Percentiles rank a stretch among this genome's conserved stretches.
Evolutionary conservation across 495 filamentous ascomycete species (phyloP).

Genomic region (Platismatia glauca): DNA sequence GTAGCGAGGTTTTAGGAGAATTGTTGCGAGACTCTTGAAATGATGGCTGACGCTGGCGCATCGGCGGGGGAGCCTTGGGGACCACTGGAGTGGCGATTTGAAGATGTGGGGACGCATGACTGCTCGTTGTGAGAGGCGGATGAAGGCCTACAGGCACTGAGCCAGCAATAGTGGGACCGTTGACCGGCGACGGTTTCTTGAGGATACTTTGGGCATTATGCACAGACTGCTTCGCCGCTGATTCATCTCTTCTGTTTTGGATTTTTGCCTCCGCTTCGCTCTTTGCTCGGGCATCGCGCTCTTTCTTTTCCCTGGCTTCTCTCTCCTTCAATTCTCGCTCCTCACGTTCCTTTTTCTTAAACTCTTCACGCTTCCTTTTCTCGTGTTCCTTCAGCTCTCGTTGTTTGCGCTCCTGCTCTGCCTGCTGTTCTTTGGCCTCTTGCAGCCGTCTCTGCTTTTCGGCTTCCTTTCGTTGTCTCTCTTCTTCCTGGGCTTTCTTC

Average conservation of each 20-base stretch:
- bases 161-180: slow-evolving; percentile 37
- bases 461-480: slow-evolving; percentile 66
- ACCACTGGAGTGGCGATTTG: slow-evolving; percentile 69
- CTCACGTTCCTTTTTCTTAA: slow-evolving; percentile 54
- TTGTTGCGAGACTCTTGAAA: slow-evolving; percentile 69
- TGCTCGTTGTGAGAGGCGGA: slow-evolving; percentile 34
- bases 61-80: slow-evolving; percentile 74
- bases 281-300: slow-evolving; percentile 48
- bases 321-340: slow-evolving; percentile 67
- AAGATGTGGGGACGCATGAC: slow-evolving; percentile 68
- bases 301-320: slow-evolving; percentile 50
- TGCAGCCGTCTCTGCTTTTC: slow-evolving; percentile 68
- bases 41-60: slow-evolving; percentile 64
- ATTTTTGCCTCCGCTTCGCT: slow-evolving; percentile 41
- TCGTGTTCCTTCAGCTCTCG: slow-evolving; percentile 66
- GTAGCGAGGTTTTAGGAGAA: slow-evolving; percentile 54
- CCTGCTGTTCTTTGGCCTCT: slow-evolving; percentile 76
- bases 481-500: slow-evolving; percentile 81
- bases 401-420: slow-evolving; percentile 62
- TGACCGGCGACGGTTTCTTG: slow-evolving; percentile 28
- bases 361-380: slow-evolving; percentile 57
- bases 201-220: slow-evolving; percentile 17
- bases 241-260: slow-evolving; percentile 36
- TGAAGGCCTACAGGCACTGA: slow-evolving; percentile 49
- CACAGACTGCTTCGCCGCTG: slow-evolving; percentile 11